phyloP scores from a whole-genome alignment of 768 basidiomycete genomes.

The Hebeloma cylindrosporum region DNA sequence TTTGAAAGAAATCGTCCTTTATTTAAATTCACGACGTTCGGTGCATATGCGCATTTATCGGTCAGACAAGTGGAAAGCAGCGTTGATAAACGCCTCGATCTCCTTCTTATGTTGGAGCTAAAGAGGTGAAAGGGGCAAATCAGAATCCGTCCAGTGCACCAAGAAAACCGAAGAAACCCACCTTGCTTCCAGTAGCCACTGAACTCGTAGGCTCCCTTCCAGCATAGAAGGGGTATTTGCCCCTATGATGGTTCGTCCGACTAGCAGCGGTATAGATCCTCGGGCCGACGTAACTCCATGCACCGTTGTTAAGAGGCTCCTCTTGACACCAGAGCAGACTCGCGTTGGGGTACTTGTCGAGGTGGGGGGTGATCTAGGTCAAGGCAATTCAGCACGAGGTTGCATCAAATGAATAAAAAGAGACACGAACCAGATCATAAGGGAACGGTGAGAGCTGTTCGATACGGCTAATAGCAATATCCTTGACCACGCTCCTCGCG shows the following conservation, averaged over 20 bases:
- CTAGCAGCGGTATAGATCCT: conserved; percentile 92
- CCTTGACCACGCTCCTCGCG: conserved; percentile 90
- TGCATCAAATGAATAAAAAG: not conserved
- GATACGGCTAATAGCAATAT: conserved; percentile 90
- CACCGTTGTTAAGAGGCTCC: conserved; percentile 96
- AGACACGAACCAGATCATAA: conserved; percentile 78
- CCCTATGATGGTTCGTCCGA: conserved; percentile 86
- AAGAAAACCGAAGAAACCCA: conserved; percentile 27
- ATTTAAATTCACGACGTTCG: too few relatives aligned
- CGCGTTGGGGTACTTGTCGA: conserved; percentile 96
- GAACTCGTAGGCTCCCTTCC: conserved; percentile 92
- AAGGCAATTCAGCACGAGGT: conserved; percentile 7
- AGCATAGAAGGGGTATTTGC: conserved; percentile 89
- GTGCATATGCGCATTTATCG: conserved; percentile 20
- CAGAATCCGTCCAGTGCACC: not conserved
- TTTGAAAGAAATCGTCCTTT: too few relatives aligned
- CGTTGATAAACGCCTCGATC: conserved; percentile 68
- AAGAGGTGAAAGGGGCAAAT: conserved; percentile 18
- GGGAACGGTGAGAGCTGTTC: conserved; percentile 98
- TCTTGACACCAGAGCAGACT: conserved; percentile 95
- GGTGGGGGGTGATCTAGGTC: conserved; percentile 79
- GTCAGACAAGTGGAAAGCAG: conserved; percentile 47
- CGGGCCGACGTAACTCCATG: conserved; percentile 95
- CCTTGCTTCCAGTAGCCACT: conserved; percentile 91
- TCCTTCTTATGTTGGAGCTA: conserved; percentile 89